These are phyloP conservation scores for Gossypium thurberi DNA, from an alignment of 345 rosid species.

Conservation along the genomic window DNA sequence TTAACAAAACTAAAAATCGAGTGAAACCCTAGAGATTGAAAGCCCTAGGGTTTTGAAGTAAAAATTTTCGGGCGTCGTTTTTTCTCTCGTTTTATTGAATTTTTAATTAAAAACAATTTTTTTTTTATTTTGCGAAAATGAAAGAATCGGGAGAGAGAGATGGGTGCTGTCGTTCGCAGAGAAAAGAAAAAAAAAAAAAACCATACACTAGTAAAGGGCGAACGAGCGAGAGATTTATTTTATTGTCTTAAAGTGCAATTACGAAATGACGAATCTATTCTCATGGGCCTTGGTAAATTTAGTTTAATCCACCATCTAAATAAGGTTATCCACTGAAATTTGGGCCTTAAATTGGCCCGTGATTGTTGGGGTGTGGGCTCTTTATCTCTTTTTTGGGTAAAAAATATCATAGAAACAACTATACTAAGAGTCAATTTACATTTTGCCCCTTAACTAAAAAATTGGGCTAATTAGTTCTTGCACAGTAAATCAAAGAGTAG, in stretches of 20 bases:
- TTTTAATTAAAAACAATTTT: not conserved
- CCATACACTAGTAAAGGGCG: not conserved
- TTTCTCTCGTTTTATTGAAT: not conserved
- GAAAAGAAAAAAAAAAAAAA: not conserved
- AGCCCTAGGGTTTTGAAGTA: conserved; percentile 26
- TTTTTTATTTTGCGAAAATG: not conserved
- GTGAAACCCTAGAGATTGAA: conserved; percentile 26
- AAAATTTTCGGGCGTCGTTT: conserved; percentile 3
- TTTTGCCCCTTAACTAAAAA: too few species aligned
- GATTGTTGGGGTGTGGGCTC: too few species aligned
- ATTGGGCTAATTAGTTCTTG: accelerated
- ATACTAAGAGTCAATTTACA: accelerated
- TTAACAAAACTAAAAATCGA: conserved; percentile 1
- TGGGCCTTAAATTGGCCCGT: too few species aligned
- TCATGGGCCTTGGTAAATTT: too few species aligned
- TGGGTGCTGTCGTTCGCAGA: not conserved
- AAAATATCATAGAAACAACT: accelerated
- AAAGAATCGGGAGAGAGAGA: not conserved
- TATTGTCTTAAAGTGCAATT: not conserved
- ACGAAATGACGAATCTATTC: not conserved
- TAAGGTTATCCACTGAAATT: too few species aligned
- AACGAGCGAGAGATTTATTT: not conserved
- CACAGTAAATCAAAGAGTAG: accelerated
- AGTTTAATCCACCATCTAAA: too few species aligned
- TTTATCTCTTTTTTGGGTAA: too few species aligned